Conservation (phyloP, 2,329 filamentous ascomycete genomes). For the Dactylellina cionopaga region DNA sequence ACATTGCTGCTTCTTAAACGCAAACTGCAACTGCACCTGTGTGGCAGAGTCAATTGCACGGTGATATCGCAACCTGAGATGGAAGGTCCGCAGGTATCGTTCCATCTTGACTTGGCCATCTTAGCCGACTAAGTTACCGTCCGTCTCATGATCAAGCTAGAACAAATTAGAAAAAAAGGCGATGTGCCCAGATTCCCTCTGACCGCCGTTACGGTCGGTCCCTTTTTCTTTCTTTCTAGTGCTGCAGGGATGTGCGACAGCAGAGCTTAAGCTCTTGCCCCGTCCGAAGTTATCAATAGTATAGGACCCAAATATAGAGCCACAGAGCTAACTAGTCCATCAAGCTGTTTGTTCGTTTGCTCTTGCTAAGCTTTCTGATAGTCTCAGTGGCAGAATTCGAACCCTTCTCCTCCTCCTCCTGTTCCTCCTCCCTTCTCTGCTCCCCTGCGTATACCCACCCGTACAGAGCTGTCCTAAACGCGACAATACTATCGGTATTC, state of each 20-base stretch:
- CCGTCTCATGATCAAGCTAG: too few species aligned
- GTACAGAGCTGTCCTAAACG: not conserved
- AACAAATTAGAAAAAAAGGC: too few species aligned
- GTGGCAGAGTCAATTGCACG: not conserved
- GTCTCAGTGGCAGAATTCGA: not conserved
- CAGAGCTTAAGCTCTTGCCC: too few species aligned
- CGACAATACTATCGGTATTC: not conserved
- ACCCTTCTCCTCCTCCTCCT: not conserved
- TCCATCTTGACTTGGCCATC: too few species aligned
- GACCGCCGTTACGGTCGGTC: too few species aligned
- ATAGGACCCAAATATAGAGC: too few species aligned
- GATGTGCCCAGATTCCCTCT: too few species aligned
- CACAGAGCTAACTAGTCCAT: not conserved
- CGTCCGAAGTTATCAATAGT: too few species aligned
- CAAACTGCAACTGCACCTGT: not conserved
- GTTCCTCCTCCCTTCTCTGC: not conserved
- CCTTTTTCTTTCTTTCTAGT: too few species aligned
- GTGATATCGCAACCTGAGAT: not conserved
- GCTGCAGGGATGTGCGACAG: not conserved
- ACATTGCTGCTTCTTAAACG: not conserved
- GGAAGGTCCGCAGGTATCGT: not conserved
- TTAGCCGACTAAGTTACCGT: too few species aligned
- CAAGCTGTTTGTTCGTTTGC: too few species aligned
- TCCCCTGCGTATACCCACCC: not conserved
- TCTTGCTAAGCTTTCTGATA: slow-evolving; percentile 10